A percentile compares a stretch with the other conserved stretches of the same genome.
Evolutionary conservation across 2,329 filamentous ascomycete genomes (phyloP).

Genomic region (Geosmithia putterillii): DNA sequence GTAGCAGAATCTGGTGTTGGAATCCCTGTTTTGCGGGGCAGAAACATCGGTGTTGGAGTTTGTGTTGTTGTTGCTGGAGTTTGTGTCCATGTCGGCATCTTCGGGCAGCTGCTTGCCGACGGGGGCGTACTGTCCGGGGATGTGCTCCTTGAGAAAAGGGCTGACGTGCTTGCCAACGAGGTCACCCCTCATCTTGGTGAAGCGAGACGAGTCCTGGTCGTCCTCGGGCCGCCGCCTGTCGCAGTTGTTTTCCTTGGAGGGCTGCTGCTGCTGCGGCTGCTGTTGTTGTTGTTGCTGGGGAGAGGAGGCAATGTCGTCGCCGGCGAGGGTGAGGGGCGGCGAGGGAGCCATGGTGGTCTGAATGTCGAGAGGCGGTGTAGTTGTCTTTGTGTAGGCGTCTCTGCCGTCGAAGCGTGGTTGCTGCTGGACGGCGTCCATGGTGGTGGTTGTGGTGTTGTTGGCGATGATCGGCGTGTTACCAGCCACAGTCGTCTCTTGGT

Average conservation of each 20-base stretch:
- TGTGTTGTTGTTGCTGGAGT: constrained; percentile 2
- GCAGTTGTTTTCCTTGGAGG: constrained; percentile 5
- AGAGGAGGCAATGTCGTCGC: not conserved
- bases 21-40: constrained; percentile 32
- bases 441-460: not conserved
- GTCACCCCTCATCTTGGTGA: constrained; percentile 44
- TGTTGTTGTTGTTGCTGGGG: not conserved
- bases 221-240: constrained; percentile 2
- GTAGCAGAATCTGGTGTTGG: constrained; percentile 90
- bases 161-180: constrained; percentile 68
- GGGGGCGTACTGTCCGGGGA: constrained; percentile 78
- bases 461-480: not conserved
- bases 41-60: constrained; percentile 6
- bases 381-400: not conserved
- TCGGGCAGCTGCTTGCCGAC: constrained; percentile 36
- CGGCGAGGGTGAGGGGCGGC: not conserved
- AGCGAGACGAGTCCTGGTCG: not conserved
- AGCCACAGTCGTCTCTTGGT: not conserved
- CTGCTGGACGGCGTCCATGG: not conserved
- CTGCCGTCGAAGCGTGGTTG: not conserved
- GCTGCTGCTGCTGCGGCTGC: constrained; percentile 2
- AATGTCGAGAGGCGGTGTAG: not conserved
- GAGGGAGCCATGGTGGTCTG: not conserved
- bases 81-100: not conserved
- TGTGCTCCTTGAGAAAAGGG: constrained; percentile 83